Evolutionary conservation across 2,329 filamentous ascomycete genomes (phyloP), one percentile per base, ranked within the genome.

Genomic region (Colletotrichum destructivum): DNA sequence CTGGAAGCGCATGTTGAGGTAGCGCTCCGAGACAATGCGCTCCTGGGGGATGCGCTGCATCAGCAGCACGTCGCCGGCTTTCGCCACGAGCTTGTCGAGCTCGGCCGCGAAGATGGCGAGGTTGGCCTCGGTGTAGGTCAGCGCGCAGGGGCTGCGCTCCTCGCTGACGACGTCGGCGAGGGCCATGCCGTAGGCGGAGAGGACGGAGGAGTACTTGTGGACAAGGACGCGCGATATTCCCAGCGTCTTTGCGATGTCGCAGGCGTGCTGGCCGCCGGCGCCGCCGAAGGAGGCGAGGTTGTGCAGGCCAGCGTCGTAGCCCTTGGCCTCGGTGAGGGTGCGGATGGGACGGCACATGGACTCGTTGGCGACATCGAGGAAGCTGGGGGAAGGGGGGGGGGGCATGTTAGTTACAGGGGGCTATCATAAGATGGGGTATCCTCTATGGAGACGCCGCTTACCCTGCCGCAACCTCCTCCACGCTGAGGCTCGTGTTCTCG

Each of bases 391-490:
- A n/a, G 23, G 23, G 26, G 23, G 23, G 3, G 23, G 23, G 23
- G 26, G 0, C 15, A 15, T 49, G 26, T 57, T 21, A 38, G 8
- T 23, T 15, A 26, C 11, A 16, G 7, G 11, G 4, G 26, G 26
- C 26, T 26, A 26, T 26, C 26, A 3, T 11, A 5, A 12, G 31
- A 54, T 11, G 15, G 21, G 11, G 47, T 13, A 26, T 23, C 16
- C 4, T 52, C 23, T 35, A 35, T 2, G 4, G 52, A 3, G 12
- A 15, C 8, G 13, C 9, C 38, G 5, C 66, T 59, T 47, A 73
- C 70, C 92, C 75, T 91, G 90, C 0, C 3, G 92, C 92, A 52
- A 80, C 75, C 18, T 78, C 77, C 69, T 77, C 74, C 8, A 76
- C 62, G 31, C 75, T 75, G 62, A 76, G 71, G 52, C 62, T 62